These are phyloP conservation scores for Rhodotorula sphaerocarpa DNA, from an alignment of 768 basidiomycete genomes.

Conservation along the genomic window DNA sequence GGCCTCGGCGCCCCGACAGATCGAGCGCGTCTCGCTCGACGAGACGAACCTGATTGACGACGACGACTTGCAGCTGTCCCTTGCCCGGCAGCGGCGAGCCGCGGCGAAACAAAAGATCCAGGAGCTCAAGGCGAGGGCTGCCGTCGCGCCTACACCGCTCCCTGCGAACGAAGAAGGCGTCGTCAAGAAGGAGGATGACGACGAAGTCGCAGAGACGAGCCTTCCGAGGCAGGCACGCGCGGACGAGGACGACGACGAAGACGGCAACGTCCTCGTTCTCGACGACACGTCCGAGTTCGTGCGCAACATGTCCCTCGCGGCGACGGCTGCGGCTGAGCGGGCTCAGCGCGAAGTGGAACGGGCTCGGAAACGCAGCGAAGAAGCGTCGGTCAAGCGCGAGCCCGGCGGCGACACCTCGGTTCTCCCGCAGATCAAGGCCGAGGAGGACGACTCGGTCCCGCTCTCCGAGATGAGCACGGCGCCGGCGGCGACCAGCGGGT, in stretches of 20 bases:
- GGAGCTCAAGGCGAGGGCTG: conserved; percentile 45
- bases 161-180: conserved; percentile 38
- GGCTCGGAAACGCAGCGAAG: neutral
- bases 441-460: conserved; percentile 26
- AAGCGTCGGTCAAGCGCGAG: neutral
- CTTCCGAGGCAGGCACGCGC: conserved; percentile 11
- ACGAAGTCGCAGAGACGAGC: conserved; percentile 3
- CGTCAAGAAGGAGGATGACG: conserved; percentile 50
- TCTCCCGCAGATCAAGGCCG: conserved; percentile 34
- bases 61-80: conserved; percentile 89
- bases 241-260: conserved; percentile 45
- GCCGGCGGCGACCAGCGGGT: neutral
- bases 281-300: conserved; percentile 98
- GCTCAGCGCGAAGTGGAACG: neutral
- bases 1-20: conserved; percentile 43
- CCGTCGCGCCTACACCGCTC: neutral
- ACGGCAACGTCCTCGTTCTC: conserved; percentile 62
- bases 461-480: conserved; percentile 8
- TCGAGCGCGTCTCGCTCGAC: conserved; percentile 55
- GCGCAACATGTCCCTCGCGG: conserved; percentile 48
- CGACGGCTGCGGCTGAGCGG: conserved; percentile 9
- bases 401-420: conserved; percentile 29
- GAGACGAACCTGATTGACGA: conserved; percentile 66
- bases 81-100: conserved; percentile 74
- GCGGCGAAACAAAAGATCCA: conserved; percentile 71